These are phyloP conservation scores for Debaryomyces sp. DNA, from an alignment of 1,139 yeast species.

Conservation along the genomic window DNA sequence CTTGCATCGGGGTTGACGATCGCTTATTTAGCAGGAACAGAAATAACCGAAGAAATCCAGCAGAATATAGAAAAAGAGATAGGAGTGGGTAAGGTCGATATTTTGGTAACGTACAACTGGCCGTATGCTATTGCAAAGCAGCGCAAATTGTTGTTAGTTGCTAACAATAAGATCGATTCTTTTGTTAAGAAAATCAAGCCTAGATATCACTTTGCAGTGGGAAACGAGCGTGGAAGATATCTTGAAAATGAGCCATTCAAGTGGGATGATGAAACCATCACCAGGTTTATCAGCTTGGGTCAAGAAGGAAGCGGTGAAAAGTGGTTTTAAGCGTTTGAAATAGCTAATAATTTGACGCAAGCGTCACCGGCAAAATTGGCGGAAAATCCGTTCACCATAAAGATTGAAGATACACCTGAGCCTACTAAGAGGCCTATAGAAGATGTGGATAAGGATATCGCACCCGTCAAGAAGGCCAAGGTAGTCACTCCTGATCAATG, in stretches of 20 bases:
- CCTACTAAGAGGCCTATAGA: conserved; percentile 16
- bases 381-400: conserved; percentile 40
- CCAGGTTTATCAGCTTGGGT: conserved; percentile 68
- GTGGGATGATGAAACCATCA: conserved; percentile 47
- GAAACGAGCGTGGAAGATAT: conserved; percentile 49
- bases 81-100: conserved; percentile 38
- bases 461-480: conserved; percentile 26
- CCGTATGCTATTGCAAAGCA: conserved; percentile 49
- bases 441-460: conserved; percentile 13
- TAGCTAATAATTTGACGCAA: conserved; percentile 26
- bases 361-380: conserved; percentile 14
- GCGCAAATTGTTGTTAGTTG: conserved; percentile 41
- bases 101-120: conserved; percentile 64
- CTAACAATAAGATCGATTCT: conserved; percentile 44
- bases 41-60: conserved; percentile 12
- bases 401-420: conserved; percentile 2
- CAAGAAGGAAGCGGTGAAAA: conserved; percentile 57
- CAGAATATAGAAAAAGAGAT: conserved; percentile 7
- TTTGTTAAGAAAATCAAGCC: conserved; percentile 52
- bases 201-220: conserved; percentile 65
- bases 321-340: conserved; percentile 76
- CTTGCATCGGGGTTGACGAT: conserved; percentile 49
- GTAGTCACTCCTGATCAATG: conserved; percentile 61
- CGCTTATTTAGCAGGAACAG: conserved; percentile 43
- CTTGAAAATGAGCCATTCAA: conserved; percentile 61